Evolutionary conservation across 768 basidiomycete genomes (phyloP), one percentile per base, ranked within the genome.

Genomic region (Neoboletus brunneissimus): DNA sequence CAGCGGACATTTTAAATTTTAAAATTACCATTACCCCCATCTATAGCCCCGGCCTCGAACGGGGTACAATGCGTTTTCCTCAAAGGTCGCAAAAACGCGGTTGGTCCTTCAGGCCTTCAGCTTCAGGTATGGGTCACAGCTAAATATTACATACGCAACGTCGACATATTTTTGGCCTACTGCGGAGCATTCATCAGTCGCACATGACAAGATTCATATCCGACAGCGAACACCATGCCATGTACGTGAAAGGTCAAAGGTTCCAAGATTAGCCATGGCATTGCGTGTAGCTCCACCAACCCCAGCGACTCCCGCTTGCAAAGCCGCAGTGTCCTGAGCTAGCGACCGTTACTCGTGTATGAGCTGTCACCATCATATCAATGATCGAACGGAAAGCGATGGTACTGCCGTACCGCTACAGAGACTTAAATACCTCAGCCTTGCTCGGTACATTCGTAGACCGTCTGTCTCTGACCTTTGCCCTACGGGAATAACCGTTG

Each of bases 121-220:
- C 44, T 6, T 41, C 20, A 40, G 29, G 22, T n/a, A 31, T 27
- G 18, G 9, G 25, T 16, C 20, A 13, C 29, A 31, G 15, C 15
- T 4, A 29, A 27, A 52, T 29, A 43, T 37, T 29, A 38, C 18
- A n/a, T 31, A 35, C 29, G 10, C 34, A 20, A 25, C 11, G 15
- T 41, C 6, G 16, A 23, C 2, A 32, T 32, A 27, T 18, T 32
- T 25, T 31, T 13, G 40, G 32, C 46, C n/a, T 23, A 12, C 57
- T 47, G 57, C 29, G 44, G 50, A 31, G 37, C 20, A 38, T 31
- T 29, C 12, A 48, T 2, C 10, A 25, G 31, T 43, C 32, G 23
- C n/a, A 42, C n/a, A n/a, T n/a, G n/a, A n/a, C n/a, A n/a, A n/a
- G n/a, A 2, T 62, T 52, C 51, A 53, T 63, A 15, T 63, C 57